These are phyloP conservation scores for Pelargonium citronellum DNA, from an alignment of 441 rosid species.

Conservation along the genomic window DNA sequence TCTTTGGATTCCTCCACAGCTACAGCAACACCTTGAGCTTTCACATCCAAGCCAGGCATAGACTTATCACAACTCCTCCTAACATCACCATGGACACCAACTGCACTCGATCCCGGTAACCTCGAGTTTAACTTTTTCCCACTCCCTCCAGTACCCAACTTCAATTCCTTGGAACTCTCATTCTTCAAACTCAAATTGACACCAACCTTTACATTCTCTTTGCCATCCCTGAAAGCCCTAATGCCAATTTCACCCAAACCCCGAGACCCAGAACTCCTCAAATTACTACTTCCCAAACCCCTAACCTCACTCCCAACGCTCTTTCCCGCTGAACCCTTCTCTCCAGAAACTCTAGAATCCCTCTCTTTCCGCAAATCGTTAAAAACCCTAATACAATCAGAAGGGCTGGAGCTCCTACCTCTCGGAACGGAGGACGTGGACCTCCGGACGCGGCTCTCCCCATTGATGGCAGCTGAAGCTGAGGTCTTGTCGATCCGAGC, in stretches of 20 bases:
- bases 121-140: constrained; percentile 23
- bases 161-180: constrained; percentile 19
- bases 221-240: constrained; percentile 21
- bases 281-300: constrained; percentile 17
- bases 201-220: constrained; percentile 35
- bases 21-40: constrained; percentile 15
- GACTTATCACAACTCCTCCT: constrained; percentile 20
- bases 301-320: constrained; percentile 21
- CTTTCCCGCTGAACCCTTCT: constrained; percentile 25
- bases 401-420: constrained; percentile 90
- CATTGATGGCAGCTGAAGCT: constrained; percentile 30
- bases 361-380: constrained; percentile 45
- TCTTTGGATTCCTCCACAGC: constrained; percentile 25
- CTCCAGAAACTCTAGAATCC: constrained; percentile 38
- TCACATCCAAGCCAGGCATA: neutral
- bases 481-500: constrained; percentile 56
- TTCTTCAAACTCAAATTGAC: constrained; percentile 29
- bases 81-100: constrained; percentile 13
- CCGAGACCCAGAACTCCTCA: neutral
- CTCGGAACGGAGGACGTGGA: constrained; percentile 56
- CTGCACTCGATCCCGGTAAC: constrained; percentile 26
- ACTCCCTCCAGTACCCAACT: constrained; percentile 19
- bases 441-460: constrained; percentile 39
- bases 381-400: constrained; percentile 57
- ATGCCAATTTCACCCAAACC: neutral